Evolutionary conservation across 176 grass and related monocot species (phyloP).

Genomic region (Carex kokanica): DNA sequence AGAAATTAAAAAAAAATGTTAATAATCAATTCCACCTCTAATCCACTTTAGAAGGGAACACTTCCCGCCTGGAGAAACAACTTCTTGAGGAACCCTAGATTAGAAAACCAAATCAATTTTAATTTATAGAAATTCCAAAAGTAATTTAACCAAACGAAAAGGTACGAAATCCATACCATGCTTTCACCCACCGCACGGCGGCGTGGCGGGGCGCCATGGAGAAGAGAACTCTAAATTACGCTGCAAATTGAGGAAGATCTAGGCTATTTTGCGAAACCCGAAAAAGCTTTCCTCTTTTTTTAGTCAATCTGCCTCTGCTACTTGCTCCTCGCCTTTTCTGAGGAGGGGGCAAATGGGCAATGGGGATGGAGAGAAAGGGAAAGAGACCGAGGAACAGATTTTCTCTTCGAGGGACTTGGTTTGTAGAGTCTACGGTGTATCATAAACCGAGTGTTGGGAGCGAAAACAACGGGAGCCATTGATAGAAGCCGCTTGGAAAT

Average conservation of each 20-base stretch:
- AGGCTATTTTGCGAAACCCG: neutral
- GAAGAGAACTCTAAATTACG: neutral
- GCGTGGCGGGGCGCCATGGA: slow-evolving; percentile 26
- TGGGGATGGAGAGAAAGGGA: neutral
- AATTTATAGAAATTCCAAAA: slow-evolving; percentile 9
- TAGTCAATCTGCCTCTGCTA: neutral
- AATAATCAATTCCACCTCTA: slow-evolving; percentile 43
- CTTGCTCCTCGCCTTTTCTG: neutral
- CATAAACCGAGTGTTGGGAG: slow-evolving; percentile 13
- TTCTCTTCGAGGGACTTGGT: neutral
- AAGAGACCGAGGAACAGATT: neutral
- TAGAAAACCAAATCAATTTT: slow-evolving; percentile 18
- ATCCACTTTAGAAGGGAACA: slow-evolving; percentile 94
- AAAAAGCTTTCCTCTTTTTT: neutral
- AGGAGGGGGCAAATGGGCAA: neutral
- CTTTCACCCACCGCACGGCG: slow-evolving; percentile 67
- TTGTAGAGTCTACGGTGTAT: slow-evolving; percentile 1
- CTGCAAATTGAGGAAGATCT: slow-evolving; percentile 15
- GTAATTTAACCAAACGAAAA: neutral
- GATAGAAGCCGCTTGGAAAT: slow-evolving; percentile 26
- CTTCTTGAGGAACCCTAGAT: slow-evolving; percentile 78
- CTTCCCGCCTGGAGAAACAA: slow-evolving; percentile 57
- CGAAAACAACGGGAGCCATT: slow-evolving; percentile 24
- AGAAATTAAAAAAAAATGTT: neutral
- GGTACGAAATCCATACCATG: slow-evolving; percentile 43